Base-by-base conservation (phyloP, 805 yeast species). In the Limtongozyma cylindracea region DNA sequence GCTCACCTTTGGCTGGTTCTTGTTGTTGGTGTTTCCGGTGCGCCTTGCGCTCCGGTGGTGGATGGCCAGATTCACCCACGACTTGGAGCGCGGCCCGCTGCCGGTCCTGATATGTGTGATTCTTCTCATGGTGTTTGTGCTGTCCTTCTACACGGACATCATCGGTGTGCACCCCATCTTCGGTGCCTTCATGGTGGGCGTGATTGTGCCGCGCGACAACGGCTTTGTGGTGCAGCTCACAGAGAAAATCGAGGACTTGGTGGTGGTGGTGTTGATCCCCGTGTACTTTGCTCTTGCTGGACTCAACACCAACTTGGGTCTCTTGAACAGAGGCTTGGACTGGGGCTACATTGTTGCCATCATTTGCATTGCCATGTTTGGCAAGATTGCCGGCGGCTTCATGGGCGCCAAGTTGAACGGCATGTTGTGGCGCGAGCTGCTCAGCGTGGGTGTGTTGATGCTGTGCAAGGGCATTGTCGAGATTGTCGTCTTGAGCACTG, bases 391-490 rank as follows among this genome's bases (percentile, higher is more conserved):
- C 15, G 80, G 88, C 9, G 88, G 88, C 3, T 43, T 61, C 16
- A 28, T 66, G 8, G 68, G 71, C 18, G 69, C 82, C 3, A 64
- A 55, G 30, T 26, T 61, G 19, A 56, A 56, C 38, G 74, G 72
- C 1, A 43, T 73, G 21, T 52, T 53, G 21, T 67, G 74, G 72
- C 57, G 82, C 38, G 88, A 74, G 38, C 60, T 78, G 3, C 38
- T 66, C 17, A 53, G 82, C 3, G 84, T 72, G 18, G 91, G 91
- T 23, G 58, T 71, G 12, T 49, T 74, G 31, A 74, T 74, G 88
- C 71, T 84, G 5, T 74, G 91, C 53, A 74, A 74, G 42, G 91
- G 91, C 42, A 71, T 73, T 29, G 88, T 73, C 12, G 91, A 73
- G 42, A 68, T 73, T 38, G 82, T 73, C 19, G 88, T 73, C 11